Evolutionary conservation across 768 basidiomycete genomes (phyloP), one percentile per base, ranked within the genome.

Genomic region (Asterophora parasitica): DNA sequence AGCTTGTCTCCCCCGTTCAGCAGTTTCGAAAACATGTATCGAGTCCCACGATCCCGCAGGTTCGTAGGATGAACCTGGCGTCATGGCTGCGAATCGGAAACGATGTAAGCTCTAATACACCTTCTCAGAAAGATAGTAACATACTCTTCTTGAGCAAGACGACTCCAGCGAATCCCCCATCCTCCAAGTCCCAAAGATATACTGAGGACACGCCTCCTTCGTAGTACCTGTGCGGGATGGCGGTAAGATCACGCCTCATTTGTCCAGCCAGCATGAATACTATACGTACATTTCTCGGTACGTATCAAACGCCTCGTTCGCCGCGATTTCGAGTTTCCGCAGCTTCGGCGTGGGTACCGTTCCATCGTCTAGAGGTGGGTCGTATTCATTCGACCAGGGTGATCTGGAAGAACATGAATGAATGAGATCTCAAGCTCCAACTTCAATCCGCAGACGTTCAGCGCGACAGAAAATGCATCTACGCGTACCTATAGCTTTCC

Each of bases 181-280:
- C 94, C 49, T 97, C 95, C 20, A 93, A 76, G 62, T 98, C 95
- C 96, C 96, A 99, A 15, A 99, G 81, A 67, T 94, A 99, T 12
- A 96, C 95, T 17, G 89, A 92, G 20, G 92, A 96, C 2, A 92
- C 85, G 3, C 96, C 96, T n/a, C 95, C 95, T 67, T 98, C 96
- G 65, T 83, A 99, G 73, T 99, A 99, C 77, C 87, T 89, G 55
- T 17, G 33, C 17, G 3, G 27, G 35, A 19, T 15, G 32, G 11
- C 41, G 26, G 36, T 43, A 12, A 28, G 27, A n/a, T 28, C 7
- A 28, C 37, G 16, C 3, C n/a, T 4, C 11, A n/a, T 7, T 15
- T 38, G 6, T 12, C 13, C 4, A 42, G 17, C 37, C 4, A 11
- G 45, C 20, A 41, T 15, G 44, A 38, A 64, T n/a, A 26, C 2